Evolutionary conservation across 164 flowering plant genomes (phyloP), one percentile per base, ranked within the genome.

Genomic region (Tetrastigma voinierianum): DNA sequence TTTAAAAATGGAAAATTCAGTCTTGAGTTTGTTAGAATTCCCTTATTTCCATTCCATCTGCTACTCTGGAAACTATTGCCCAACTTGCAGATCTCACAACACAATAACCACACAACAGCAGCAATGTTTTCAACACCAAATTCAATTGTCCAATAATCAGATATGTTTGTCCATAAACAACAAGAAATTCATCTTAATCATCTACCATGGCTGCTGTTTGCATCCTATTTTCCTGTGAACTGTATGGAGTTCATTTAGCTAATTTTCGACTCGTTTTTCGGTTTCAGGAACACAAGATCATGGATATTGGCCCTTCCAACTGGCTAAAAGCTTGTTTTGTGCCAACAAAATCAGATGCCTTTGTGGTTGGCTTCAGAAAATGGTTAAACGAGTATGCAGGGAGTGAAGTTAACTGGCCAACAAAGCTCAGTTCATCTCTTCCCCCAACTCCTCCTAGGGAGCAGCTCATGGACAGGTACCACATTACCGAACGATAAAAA

Each of bases 241-340:
- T n/a, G 10, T n/a, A 19, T 53, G 9, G 21, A 53, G 40, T 32
- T 32, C 40, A 32, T 32, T 32, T 32, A 32, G 40, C 7, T 32
- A 32, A 32, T 32, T 9, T 21, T 25, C 17, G 15, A 10, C n/a
- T n/a, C n/a, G n/a, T 57, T 55, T 58, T 65, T 17, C 67, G n/a
- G n/a, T 58, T 65, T 17, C 67, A 92, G 98, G 98, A 95, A 67
- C 87, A 64, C 14, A 92, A 85, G 69, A 74, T 91, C 57, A 66
- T 55, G 78, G 87, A 89, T 10, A 68, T 52, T 25, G 98, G 97
- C 44, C 61, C 77, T 51, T 66, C 72, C 20, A 89, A 90, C 67
- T 95, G 98, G 98, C 96, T 83, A 53, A 92, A 89, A 66, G 84
- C 86, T 43, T 87, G 92, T 73, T 92, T 81, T 73, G 84, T 91